A percentile compares a stretch with the other conserved stretches of the same genome.
Conservation (phyloP, 805 yeast species). For the Cyberlindnera mrakii region DNA sequence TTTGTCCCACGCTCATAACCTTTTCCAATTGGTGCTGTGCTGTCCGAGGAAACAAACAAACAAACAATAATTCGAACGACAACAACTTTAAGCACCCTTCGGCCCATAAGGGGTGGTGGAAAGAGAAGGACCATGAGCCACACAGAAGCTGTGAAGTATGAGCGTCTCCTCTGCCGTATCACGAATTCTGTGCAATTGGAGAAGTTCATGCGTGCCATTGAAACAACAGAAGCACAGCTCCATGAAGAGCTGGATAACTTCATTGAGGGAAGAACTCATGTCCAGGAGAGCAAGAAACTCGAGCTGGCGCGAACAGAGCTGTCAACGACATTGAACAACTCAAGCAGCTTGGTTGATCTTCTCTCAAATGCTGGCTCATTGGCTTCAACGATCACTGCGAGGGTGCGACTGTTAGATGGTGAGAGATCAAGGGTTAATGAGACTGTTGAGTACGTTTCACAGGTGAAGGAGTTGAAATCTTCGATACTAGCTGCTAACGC, state of each 20-base stretch:
- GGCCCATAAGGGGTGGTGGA: too few species aligned
- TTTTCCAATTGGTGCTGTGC: too few species aligned
- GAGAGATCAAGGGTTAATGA: conserved; percentile 61
- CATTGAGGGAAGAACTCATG: conserved; percentile 21
- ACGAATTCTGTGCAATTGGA: conserved; percentile 19
- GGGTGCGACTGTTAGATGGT: conserved; percentile 61
- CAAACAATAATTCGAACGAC: too few species aligned
- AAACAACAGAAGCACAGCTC: conserved; percentile 18
- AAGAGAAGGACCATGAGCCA: neutral
- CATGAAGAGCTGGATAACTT: conserved; percentile 19
- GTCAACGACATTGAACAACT: conserved; percentile 51
- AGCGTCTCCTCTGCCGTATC: conserved; percentile 18
- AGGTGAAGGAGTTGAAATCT: conserved; percentile 60
- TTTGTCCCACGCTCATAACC: too few species aligned
- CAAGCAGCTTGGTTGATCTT: conserved; percentile 48
- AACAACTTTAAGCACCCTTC: too few species aligned
- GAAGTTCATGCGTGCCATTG: conserved; percentile 22
- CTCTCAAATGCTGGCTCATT: conserved; percentile 57
- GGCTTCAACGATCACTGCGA: conserved; percentile 61
- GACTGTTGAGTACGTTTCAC: conserved; percentile 57
- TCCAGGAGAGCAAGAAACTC: conserved; percentile 32
- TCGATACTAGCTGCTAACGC: conserved; percentile 59
- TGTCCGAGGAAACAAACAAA: too few species aligned
- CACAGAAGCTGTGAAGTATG: conserved; percentile 11
- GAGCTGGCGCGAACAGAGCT: conserved; percentile 60